Conservation (phyloP, 306 rosid genomes). For the Heteromeles arbutifolia region DNA sequence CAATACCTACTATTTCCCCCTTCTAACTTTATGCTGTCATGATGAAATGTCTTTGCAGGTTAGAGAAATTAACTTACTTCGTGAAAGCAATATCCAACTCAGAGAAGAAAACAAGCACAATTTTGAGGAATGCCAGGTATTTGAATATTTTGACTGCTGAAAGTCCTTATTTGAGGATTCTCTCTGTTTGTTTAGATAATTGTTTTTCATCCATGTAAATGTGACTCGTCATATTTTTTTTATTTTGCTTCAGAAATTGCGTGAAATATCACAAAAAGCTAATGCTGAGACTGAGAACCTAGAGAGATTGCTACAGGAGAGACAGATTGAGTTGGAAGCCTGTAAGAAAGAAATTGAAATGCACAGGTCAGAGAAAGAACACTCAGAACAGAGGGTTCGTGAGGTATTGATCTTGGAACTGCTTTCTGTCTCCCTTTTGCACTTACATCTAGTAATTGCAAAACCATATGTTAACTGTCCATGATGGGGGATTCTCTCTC, state of each 20-base stretch:
- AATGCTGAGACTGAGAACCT: slow-evolving; percentile 45
- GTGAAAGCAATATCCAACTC: slow-evolving; percentile 92
- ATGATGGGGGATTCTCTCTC: too few species aligned
- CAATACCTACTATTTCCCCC: background rate
- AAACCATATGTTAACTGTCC: background rate
- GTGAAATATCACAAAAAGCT: slow-evolving; percentile 56
- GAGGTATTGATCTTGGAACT: slow-evolving; percentile 58
- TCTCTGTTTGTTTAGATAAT: background rate
- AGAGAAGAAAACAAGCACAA: slow-evolving; percentile 98
- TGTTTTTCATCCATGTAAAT: background rate
- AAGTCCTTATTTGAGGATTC: background rate
- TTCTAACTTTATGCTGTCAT: background rate
- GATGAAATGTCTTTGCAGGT: slow-evolving; percentile 39
- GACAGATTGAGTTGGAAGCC: slow-evolving; percentile 52
- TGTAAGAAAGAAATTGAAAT: slow-evolving; percentile 55
- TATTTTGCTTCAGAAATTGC: slow-evolving; percentile 51
- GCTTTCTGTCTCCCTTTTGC: background rate
- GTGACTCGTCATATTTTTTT: slow-evolving; percentile 7
- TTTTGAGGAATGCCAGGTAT: slow-evolving; percentile 95
- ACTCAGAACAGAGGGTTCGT: slow-evolving; percentile 44
- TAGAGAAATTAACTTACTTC: slow-evolving; percentile 87
- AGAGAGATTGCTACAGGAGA: slow-evolving; percentile 55
- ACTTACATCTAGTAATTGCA: background rate
- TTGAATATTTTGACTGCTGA: background rate
- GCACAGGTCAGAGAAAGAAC: slow-evolving; percentile 47